Percentiles rank a stretch among this genome's conserved stretches.
These are phyloP conservation scores for Malassezia nana DNA, from an alignment of 1,284 basidiomycete genomes.

Conservation along the genomic window DNA sequence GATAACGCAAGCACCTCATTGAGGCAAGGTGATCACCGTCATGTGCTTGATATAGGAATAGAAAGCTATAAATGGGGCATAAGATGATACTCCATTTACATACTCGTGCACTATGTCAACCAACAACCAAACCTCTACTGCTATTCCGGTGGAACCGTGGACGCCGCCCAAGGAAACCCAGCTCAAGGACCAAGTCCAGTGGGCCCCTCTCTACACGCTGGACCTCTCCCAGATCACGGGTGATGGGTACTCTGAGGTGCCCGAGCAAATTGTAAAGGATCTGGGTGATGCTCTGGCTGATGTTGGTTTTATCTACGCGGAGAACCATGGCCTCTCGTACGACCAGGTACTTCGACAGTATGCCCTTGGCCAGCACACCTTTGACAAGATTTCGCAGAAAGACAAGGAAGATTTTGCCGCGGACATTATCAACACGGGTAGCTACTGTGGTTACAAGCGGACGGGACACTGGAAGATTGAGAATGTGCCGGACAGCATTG, in stretches of 20 bases:
- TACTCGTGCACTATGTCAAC: neutral
- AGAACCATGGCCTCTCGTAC: conserved; percentile 39
- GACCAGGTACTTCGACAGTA: conserved; percentile 37
- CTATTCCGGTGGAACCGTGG: conserved; percentile 28
- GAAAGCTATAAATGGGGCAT: neutral
- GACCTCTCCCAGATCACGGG: conserved; percentile 36
- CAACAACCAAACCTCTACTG: neutral
- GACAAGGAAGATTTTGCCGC: conserved; percentile 40
- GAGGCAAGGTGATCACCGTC: too few species aligned
- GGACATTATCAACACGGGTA: conserved; percentile 34
- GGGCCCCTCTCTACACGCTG: conserved; percentile 39
- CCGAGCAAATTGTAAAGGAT: conserved; percentile 23
- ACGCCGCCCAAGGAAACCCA: conserved; percentile 28
- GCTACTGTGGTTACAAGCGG: conserved; percentile 49
- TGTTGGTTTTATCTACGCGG: conserved; percentile 43
- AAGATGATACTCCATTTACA: neutral
- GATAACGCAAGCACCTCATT: neutral
- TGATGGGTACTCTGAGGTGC: conserved; percentile 30
- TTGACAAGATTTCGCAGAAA: conserved; percentile 27
- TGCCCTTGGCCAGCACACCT: conserved; percentile 38
- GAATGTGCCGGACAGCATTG: conserved; percentile 48
- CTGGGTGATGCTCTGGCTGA: conserved; percentile 33
- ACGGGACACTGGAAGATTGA: conserved; percentile 49
- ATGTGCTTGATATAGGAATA: too few species aligned
- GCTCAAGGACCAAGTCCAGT: conserved; percentile 23